Percentiles rank a stretch among this genome's conserved stretches.
Evolutionary conservation across 1,284 basidiomycete genomes (phyloP).

Genomic region (Cutaneotrichosporon mucoides): DNA sequence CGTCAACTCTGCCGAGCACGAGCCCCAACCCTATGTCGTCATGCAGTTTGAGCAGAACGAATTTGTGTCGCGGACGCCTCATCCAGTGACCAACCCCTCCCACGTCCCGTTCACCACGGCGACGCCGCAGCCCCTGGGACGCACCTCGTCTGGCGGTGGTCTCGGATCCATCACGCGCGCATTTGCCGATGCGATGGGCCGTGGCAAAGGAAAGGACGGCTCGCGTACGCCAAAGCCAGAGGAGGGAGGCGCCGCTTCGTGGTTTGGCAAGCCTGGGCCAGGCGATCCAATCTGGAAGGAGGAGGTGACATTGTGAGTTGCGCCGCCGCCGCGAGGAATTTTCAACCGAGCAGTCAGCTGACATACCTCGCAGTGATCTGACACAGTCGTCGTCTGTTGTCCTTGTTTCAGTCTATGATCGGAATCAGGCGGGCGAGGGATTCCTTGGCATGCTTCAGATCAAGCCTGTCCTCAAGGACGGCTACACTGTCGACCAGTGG

Average conservation of each 20-base stretch:
- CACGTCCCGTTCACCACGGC: conserved; percentile 44
- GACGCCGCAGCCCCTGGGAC: conserved; percentile 36
- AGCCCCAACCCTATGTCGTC: conserved; percentile 83
- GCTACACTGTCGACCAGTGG: conserved; percentile 96
- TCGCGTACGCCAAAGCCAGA: conserved; percentile 44
- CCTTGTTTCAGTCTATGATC: conserved; percentile 90
- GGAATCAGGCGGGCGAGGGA: conserved; percentile 71
- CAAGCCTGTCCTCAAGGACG: conserved; percentile 81
- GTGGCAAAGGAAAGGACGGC: conserved; percentile 47
- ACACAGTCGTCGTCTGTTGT: conserved; percentile 84
- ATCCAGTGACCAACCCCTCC: conserved; percentile 33
- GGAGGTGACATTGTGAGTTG: conserved; percentile 93
- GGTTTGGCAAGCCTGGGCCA: conserved; percentile 48
- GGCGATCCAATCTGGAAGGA: conserved; percentile 97
- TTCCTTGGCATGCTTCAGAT: conserved; percentile 91
- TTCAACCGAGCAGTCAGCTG: too few species aligned
- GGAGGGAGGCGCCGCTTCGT: conserved; percentile 25
- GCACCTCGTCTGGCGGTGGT: conserved; percentile 29
- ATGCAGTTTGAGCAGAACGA: conserved; percentile 99
- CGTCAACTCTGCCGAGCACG: conserved; percentile 55
- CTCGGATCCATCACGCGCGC: conserved; percentile 62
- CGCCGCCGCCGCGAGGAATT: too few species aligned
- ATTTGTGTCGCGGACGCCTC: conserved; percentile 86
- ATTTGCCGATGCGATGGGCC: conserved; percentile 52
- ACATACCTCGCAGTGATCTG: conserved; percentile 69